Base-by-base conservation (phyloP, 2,329 filamentous ascomycete species). In the Acrocalymma vagum region DNA sequence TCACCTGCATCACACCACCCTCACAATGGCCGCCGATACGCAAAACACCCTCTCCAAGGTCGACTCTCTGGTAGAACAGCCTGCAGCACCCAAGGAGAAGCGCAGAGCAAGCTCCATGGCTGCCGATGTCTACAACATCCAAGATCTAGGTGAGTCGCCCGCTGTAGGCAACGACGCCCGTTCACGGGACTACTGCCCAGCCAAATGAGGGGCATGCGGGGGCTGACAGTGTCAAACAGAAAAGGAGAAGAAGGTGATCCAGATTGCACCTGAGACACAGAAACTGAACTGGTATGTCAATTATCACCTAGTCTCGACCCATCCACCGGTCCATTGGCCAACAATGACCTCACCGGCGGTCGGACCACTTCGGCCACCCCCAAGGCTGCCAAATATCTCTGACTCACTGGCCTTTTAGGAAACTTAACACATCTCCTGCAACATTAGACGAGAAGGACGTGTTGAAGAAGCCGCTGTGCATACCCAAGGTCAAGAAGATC, bases 401-500 rank as follows among this genome's bases (percentile, higher is more conserved):
- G 42, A 64, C 49, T 24, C 18, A 47, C 23, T 13, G 15, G 10
- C 28, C 18, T 4, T 32, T 21, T 57, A 96, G 92, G 93, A 96
- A 94, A 77, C 86, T 97, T 69, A 97, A 97, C 82, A 88, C 86
- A 38, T 93, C 91, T 23, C 82, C 90, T 27, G 75, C 78, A 47
- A 81, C 82, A 25, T 72, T 96, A 34, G 92, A 96, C 20, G 93
- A 96, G 58, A 87, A 87, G 63, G 85, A 92, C 20, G 82, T 87
- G 49, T 84, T 97, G 57, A 92, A 92, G 77, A 85, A 92, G 71
- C 77, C 80, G 48, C 84, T 97, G 58, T 86, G 88, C 60, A 85
- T 76, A 47, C 93, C 93, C 31, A 85, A 88, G 22, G 83, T 97
- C 72, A 95, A 94, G 82, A 93, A 90, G 78, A 93, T 97, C 73